Evolutionary conservation across 2,329 filamentous ascomycete genomes (phyloP), one percentile per base, ranked within the genome.

Genomic region (Macroventuria anomochaeta): DNA sequence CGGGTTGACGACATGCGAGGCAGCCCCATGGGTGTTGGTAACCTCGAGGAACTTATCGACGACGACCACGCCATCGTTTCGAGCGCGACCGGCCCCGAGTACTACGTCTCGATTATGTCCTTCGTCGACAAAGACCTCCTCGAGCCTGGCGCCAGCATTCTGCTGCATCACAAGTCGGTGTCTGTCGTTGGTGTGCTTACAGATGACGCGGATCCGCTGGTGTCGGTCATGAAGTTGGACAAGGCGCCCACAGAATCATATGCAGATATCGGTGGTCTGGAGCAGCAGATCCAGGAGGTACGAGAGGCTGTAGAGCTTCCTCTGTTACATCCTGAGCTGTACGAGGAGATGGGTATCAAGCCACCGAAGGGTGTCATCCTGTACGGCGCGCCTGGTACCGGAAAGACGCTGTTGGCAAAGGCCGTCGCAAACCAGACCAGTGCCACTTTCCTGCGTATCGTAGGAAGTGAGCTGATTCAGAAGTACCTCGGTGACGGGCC

Each of bases 331-430:
- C 95, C 95, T 0, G 95, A 99, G 78, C 81, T 99, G 46, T 99
- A 99, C 78, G 95, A 99, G 77, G 95, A 99, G 81, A 99, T 99
- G 95, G 95, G 95, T 71, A 97, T 99, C 83, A 99, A 99, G 79
- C 95, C 95, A 4, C 95, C 95, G 57, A 99, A 99, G 84, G 95
- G 95, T 83, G 95, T 99, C 67, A 99, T 99, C 70, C 88, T 99
- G 21, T 99, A 99, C 75, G 95, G 95, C 79, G 92, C 91, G 5
- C 95, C 95, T 0, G 95, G 95, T 76, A 99, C 95, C 7, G 95
- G 95, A 77, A 99, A 97, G 81, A 97, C 93, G 5, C 81, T 97
- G 3, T 82, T 99, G 53, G 95, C 95, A 57, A 97, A 97, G 81
- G 95, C 95, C 8, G 95, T 99, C 42, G 95, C 95, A 63, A 97